A percentile compares a stretch with the other conserved stretches of the same genome.
phyloP scores from a whole-genome alignment of 768 basidiomycete species.

The Auricularia sp. region DNA sequence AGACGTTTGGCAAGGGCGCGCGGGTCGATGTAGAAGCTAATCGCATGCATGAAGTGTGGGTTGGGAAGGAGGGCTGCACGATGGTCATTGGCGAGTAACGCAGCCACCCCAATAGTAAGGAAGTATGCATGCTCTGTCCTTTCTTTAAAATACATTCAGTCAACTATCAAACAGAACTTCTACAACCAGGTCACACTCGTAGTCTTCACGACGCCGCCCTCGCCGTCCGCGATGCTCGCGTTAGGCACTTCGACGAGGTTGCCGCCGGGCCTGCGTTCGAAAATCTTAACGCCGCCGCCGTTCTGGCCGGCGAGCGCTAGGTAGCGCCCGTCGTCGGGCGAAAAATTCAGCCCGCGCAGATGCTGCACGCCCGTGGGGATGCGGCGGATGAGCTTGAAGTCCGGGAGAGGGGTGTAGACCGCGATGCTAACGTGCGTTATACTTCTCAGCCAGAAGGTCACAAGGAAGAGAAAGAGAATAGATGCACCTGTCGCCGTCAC shows the following conservation, averaged over 20 bases:
- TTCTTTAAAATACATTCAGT: no score
- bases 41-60: constrained; percentile 22
- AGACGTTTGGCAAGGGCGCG: constrained; percentile 18
- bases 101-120: background rate
- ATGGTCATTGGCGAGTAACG: constrained; percentile 21
- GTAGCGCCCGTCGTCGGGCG: background rate
- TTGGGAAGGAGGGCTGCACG: constrained; percentile 21
- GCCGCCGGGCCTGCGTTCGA: background rate
- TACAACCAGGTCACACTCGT: background rate
- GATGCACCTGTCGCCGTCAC: constrained; percentile 26
- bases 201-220: background rate
- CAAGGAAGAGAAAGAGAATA: constrained; percentile 16
- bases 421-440: background rate
- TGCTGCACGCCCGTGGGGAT: background rate
- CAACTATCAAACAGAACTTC: background rate
- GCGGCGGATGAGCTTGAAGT: background rate
- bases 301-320: background rate
- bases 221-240: background rate
- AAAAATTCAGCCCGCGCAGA: background rate
- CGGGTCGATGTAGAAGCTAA: constrained; percentile 20
- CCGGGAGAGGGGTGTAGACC: background rate
- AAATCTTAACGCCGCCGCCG: background rate
- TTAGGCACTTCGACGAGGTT: background rate
- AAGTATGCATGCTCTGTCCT: no score
- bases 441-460: background rate